phyloP scores from a whole-genome alignment of 2,329 filamentous ascomycete genomes.

The Scytalidium lignicola region DNA sequence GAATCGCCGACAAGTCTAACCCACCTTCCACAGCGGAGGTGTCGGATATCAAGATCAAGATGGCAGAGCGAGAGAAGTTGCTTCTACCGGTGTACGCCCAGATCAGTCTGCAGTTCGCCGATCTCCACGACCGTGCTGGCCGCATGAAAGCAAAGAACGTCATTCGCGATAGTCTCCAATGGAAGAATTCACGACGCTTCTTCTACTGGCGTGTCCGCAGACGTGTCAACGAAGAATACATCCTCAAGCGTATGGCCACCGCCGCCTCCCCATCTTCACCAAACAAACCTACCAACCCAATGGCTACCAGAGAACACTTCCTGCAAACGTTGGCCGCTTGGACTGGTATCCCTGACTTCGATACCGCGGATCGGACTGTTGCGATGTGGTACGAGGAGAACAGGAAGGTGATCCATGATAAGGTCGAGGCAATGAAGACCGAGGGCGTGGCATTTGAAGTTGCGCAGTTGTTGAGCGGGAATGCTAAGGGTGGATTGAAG shows the following conservation, averaged over 20 bases:
- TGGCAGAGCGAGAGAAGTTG: slow-evolving; percentile 78
- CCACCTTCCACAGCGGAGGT: slow-evolving; percentile 60
- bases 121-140: slow-evolving; percentile 92
- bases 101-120: slow-evolving; percentile 94
- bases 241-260: slow-evolving; percentile 78
- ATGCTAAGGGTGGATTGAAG: slow-evolving; percentile 68
- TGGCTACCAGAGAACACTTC: slow-evolving; percentile 56
- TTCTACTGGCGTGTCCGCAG: slow-evolving; percentile 99
- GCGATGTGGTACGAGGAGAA: slow-evolving; percentile 97
- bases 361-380: slow-evolving; percentile 74
- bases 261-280: slow-evolving; percentile 16
- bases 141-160: slow-evolving; percentile 98
- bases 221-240: slow-evolving; percentile 94
- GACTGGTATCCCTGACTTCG: slow-evolving; percentile 73
- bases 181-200: slow-evolving; percentile 88
- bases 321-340: slow-evolving; percentile 76
- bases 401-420: slow-evolving; percentile 72
- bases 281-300: slow-evolving; percentile 27
- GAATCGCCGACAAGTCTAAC: slow-evolving; percentile 59
- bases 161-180: slow-evolving; percentile 78
- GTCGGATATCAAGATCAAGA: slow-evolving; percentile 74
- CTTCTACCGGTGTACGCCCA: slow-evolving; percentile 91
- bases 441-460: slow-evolving; percentile 67
- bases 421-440: slow-evolving; percentile 78
- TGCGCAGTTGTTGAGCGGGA: slow-evolving; percentile 60